phyloP scores from a whole-genome alignment of 495 filamentous ascomycete genomes.

The Cryomyces minteri region DNA sequence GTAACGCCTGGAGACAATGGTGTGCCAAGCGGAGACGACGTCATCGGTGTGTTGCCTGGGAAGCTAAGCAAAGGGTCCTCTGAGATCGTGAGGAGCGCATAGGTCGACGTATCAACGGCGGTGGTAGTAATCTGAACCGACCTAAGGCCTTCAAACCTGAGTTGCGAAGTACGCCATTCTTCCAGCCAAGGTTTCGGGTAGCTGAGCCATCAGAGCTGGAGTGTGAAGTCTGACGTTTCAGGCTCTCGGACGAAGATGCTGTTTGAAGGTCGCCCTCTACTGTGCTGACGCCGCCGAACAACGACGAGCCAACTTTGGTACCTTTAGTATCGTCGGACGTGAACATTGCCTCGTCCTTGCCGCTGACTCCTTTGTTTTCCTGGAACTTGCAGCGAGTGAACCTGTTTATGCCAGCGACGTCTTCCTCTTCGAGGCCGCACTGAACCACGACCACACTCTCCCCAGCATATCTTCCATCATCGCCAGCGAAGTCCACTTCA shows the following conservation, averaged over 20 bases:
- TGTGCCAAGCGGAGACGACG: slow-evolving; percentile 39
- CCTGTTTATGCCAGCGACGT: slow-evolving; percentile 29
- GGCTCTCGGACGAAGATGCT: too few species aligned
- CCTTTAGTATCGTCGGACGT: neutral
- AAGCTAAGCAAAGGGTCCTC: slow-evolving; percentile 57
- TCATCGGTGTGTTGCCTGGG: slow-evolving; percentile 28
- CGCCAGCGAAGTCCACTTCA: slow-evolving; percentile 76
- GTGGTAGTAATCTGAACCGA: slow-evolving; percentile 45
- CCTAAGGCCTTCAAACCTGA: slow-evolving; percentile 33
- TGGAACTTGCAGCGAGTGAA: slow-evolving; percentile 27
- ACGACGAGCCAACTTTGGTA: neutral
- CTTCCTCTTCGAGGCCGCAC: slow-evolving; percentile 43
- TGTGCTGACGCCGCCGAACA: neutral
- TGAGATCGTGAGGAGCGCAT: slow-evolving; percentile 44
- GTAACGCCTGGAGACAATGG: slow-evolving; percentile 31
- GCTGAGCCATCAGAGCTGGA: too few species aligned
- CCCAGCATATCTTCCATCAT: slow-evolving; percentile 51
- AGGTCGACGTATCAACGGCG: slow-evolving; percentile 58
- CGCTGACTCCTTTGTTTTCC: slow-evolving; percentile 1
- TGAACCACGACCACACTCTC: slow-evolving; percentile 59
- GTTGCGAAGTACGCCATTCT: slow-evolving; percentile 44
- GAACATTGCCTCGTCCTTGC: neutral
- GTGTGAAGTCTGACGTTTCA: too few species aligned
- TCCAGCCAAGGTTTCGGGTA: slow-evolving; percentile 11
- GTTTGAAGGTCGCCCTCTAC: too few species aligned